Base-by-base conservation (phyloP, 1,284 basidiomycete species). In the Trametes hirsuta region DNA sequence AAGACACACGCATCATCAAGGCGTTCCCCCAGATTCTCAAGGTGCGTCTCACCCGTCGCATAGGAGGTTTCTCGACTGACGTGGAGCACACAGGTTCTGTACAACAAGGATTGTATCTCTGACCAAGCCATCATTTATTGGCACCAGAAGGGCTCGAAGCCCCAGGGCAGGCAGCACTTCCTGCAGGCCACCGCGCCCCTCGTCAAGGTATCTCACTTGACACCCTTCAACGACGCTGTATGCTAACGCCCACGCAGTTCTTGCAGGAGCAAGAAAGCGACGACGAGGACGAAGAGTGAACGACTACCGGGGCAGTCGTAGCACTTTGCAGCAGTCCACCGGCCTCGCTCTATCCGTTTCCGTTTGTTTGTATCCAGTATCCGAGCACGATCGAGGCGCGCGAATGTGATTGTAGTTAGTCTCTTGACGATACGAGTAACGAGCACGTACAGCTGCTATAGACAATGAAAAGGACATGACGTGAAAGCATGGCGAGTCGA, bases 41-140 rank as follows among this genome's bases (percentile, higher is more conserved):
- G 82, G 93, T 84, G 42, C 15, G 78, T 65, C 6, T 52, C 12
- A 6, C 50, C 18, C 25, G 57, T 36, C 37, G 12, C 9, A 39
- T 22, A 14, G 15, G 10, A 18, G 35, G 18, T 0, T 3, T 30
- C 34, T 58, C 15, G 61, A 44, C 44, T 11, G 12, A 5, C 40
- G 3, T 21, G 35, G 21, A n/a, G 12, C 39, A n/a, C 55, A 5
- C 65, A 94, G 91, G 88, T 95, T 71, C 82, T 97, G 75, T 98
- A 98, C 79, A 96, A 95, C 76, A 88, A 91, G 71, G 96, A 98
- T 72, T 95, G 94, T 76, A 84, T 98, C 68, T 92, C 93, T 61
- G 94, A 96, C 72, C 91, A 95, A 74, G 95, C 96, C 63, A 96
- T 98, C 72, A 91, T 98, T 62, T 98, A 97, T 78, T 98, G 96